Evolutionary conservation across 495 filamentous ascomycete species (phyloP).

Genomic region (Hypoxylon subgilvum): DNA sequence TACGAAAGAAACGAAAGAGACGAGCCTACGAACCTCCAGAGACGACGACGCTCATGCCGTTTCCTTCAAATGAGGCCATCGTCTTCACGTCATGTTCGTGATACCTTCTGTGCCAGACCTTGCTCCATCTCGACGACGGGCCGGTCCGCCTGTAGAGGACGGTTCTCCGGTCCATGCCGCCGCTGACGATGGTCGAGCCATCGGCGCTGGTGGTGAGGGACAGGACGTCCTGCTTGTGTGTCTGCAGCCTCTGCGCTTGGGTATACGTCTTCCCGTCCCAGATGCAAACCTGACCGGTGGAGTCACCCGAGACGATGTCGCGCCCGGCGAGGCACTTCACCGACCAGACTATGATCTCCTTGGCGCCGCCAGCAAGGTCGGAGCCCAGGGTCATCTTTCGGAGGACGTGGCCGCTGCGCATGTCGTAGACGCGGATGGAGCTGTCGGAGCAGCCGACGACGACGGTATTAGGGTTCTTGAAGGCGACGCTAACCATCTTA

Average conservation of each 20-base stretch:
- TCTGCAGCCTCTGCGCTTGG: slow-evolving; percentile 79
- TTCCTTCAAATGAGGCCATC: slow-evolving; percentile 87
- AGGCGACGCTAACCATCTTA: slow-evolving; percentile 86
- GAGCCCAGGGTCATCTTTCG: slow-evolving; percentile 84
- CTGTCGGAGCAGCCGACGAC: slow-evolving; percentile 92
- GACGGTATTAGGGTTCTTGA: slow-evolving; percentile 80
- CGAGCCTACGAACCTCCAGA: slow-evolving; percentile 89
- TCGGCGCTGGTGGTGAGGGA: slow-evolving; percentile 79
- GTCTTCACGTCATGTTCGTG: slow-evolving; percentile 95
- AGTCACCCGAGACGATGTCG: slow-evolving; percentile 92
- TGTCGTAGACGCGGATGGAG: slow-evolving; percentile 87
- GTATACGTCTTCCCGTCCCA: slow-evolving; percentile 93
- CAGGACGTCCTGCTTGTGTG: slow-evolving; percentile 88
- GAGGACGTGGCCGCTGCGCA: slow-evolving; percentile 72
- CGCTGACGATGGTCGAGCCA: slow-evolving; percentile 84
- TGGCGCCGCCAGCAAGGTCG: slow-evolving; percentile 74
- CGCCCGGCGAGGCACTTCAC: slow-evolving; percentile 85
- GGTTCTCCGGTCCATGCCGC: slow-evolving; percentile 87
- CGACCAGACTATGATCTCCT: slow-evolving; percentile 89
- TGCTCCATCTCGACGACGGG: slow-evolving; percentile 73
- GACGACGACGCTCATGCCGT: slow-evolving; percentile 80
- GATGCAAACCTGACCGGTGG: slow-evolving; percentile 87
- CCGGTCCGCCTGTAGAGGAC: slow-evolving; percentile 74
- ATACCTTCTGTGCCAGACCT: slow-evolving; percentile 79
- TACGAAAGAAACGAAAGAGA: too few species aligned